A percentile compares a stretch with the other conserved stretches of the same genome.
These are phyloP conservation scores for Penicillium sp. DNA, from an alignment of 2,329 filamentous ascomycete species.

Conservation along the genomic window DNA sequence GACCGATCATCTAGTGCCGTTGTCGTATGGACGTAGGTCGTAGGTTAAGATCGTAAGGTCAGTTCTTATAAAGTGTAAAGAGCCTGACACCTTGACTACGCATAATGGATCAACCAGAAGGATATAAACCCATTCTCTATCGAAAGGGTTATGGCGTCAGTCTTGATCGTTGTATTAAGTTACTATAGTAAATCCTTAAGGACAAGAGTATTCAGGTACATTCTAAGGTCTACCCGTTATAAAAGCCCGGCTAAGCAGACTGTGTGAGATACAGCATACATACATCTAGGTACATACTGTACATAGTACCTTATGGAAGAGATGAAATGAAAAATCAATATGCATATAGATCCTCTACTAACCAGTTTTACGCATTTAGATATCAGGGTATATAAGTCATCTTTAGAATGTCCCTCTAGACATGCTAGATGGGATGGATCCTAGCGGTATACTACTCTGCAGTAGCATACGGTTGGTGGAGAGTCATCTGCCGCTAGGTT, in stretches of 20 bases:
- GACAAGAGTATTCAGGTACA: neutral
- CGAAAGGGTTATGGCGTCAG: neutral
- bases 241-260: too few relatives aligned
- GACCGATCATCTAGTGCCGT: neutral
- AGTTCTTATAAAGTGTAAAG: neutral
- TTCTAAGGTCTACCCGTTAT: too few relatives aligned
- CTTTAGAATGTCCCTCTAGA: neutral
- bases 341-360: neutral
- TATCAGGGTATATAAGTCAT: neutral
- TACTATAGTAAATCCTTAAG: neutral
- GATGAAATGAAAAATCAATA: neutral
- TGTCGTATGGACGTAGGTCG: neutral
- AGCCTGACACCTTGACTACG: neutral
- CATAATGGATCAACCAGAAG: neutral
- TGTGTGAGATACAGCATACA: too few relatives aligned
- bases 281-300: too few relatives aligned
- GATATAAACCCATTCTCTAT: too few relatives aligned
- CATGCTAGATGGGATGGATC: accelerated
- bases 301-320: too few relatives aligned
- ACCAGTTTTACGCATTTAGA: neutral
- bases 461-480: neutral
- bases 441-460: neutral
- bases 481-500: neutral
- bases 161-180: too few relatives aligned
- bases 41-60: neutral